phyloP scores from a whole-genome alignment of 2,329 filamentous ascomycete genomes.

The Ophiostoma quercus region DNA sequence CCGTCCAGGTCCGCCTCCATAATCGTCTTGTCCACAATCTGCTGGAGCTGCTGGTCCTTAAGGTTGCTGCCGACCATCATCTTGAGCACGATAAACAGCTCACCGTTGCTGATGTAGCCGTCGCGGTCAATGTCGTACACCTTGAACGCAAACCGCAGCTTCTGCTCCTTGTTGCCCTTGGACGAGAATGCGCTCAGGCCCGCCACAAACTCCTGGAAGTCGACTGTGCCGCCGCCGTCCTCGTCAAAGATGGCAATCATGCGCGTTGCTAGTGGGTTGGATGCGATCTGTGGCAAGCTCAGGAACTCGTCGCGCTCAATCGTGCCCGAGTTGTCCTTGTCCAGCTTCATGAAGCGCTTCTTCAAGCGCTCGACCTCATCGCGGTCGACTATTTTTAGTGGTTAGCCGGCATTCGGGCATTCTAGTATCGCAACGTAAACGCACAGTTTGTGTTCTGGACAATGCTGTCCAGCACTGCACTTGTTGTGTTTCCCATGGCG shows the following conservation, averaged over 20 bases:
- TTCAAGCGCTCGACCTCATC: constrained; percentile 93
- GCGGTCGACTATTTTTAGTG: constrained; percentile 67
- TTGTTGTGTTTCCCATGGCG: constrained; percentile 63
- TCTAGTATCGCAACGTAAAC: constrained; percentile 15
- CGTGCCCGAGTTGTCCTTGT: constrained; percentile 98
- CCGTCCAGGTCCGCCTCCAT: constrained; percentile 97
- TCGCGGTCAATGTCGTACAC: constrained; percentile 99
- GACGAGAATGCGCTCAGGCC: constrained; percentile 92
- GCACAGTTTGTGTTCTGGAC: constrained; percentile 94
- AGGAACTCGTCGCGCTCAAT: constrained; percentile 99
- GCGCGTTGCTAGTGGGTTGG: constrained; percentile 92
- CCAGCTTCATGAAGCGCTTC: constrained; percentile 98
- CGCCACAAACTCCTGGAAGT: constrained; percentile 97
- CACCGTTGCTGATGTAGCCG: constrained; percentile 96
- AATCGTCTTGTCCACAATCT: constrained; percentile 99
- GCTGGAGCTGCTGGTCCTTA: constrained; percentile 97
- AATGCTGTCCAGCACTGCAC: constrained; percentile 84
- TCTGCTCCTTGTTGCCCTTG: constrained; percentile 99
- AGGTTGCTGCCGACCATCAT: constrained; percentile 99
- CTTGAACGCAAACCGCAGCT: constrained; percentile 95
- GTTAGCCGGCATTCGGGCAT: not conserved
- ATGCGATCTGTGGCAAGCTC: constrained; percentile 92
- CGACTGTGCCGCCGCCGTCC: constrained; percentile 93
- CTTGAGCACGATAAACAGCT: constrained; percentile 98
- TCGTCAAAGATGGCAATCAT: constrained; percentile 99